Conservation (phyloP, 108 stramenopile genomes). For the Nitzschia sp. region DNA sequence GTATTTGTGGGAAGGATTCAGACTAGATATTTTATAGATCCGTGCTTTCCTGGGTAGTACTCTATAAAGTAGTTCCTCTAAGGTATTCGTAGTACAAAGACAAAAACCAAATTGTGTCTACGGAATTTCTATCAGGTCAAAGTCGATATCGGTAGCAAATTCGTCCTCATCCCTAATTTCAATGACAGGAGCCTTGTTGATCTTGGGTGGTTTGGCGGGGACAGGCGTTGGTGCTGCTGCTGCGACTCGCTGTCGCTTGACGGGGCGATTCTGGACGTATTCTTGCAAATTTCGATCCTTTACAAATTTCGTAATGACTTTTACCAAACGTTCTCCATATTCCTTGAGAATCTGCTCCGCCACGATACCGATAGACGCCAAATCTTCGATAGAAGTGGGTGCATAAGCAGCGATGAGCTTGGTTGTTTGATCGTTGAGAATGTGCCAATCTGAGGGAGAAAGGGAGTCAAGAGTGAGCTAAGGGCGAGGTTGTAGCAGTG, state of each 20-base stretch:
- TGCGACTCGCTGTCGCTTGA: background rate
- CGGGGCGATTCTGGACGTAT: constrained; percentile 31
- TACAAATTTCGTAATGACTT: constrained; percentile 62
- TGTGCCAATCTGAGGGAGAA: constrained; percentile 72
- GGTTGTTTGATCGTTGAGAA: constrained; percentile 61
- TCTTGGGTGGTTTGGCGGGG: background rate
- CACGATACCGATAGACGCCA: constrained; percentile 55
- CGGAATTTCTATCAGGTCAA: constrained; percentile 39
- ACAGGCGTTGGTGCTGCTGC: background rate
- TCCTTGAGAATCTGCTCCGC: constrained; percentile 73
- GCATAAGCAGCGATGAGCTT: constrained; percentile 61
- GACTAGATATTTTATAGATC: background rate
- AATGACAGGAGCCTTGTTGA: constrained; percentile 9
- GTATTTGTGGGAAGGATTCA: constrained; percentile 54
- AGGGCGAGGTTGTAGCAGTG: background rate
- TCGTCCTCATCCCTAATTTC: constrained; percentile 33
- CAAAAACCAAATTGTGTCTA: background rate
- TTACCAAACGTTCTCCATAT: constrained; percentile 78
- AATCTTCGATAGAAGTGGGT: constrained; percentile 72
- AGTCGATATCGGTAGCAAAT: constrained; percentile 56
- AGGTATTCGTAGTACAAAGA: background rate
- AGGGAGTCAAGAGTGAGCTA: background rate
- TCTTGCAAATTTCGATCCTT: constrained; percentile 53
- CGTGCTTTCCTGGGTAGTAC: background rate
- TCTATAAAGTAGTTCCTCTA: no score